Percentiles rank a stretch among this genome's conserved stretches.
Evolutionary conservation across 2,329 filamentous ascomycete genomes (phyloP).

Genomic region (Piedraia hortae): DNA sequence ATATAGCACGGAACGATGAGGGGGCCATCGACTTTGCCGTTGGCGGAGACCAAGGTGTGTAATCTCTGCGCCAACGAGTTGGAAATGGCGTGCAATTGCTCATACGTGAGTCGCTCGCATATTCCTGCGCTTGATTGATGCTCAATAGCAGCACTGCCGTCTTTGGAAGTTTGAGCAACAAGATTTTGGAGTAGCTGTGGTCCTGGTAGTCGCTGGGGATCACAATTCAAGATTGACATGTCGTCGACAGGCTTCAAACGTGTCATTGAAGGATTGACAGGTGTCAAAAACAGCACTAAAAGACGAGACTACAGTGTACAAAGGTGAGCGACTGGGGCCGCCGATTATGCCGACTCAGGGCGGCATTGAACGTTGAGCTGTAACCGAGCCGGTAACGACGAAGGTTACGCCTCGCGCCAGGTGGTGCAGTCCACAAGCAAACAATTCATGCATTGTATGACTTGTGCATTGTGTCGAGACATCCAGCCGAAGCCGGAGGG

Average conservation of each 20-base stretch:
- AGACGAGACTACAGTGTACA: too few relatives aligned
- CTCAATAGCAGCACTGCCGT: slow-evolving; percentile 29
- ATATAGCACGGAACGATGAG: slow-evolving; percentile 46
- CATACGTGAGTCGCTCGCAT: slow-evolving; percentile 29
- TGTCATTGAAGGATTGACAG: not conserved
- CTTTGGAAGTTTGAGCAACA: slow-evolving; percentile 18
- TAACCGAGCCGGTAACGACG: too few relatives aligned
- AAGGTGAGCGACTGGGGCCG: too few relatives aligned
- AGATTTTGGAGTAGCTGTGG: slow-evolving; percentile 28
- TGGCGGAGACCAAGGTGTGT: slow-evolving; percentile 1
- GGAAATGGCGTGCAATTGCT: slow-evolving; percentile 30
- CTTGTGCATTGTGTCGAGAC: too few relatives aligned
- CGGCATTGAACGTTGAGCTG: too few relatives aligned
- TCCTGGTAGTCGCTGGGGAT: slow-evolving; percentile 1
- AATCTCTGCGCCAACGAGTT: slow-evolving; percentile 23
- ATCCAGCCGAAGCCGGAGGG: too few relatives aligned
- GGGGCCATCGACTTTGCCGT: slow-evolving; percentile 5
- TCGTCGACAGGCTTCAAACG: not conserved
- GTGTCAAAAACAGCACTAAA: too few relatives aligned
- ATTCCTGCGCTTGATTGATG: slow-evolving; percentile 25
- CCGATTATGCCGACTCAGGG: too few relatives aligned
- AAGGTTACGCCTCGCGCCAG: too few relatives aligned
- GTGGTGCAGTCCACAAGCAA: too few relatives aligned
- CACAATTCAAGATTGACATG: slow-evolving; percentile 2
- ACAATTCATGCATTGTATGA: too few relatives aligned